phyloP scores from a whole-genome alignment of 2,329 filamentous ascomycete species.

The Stemphylium vesicarium region DNA sequence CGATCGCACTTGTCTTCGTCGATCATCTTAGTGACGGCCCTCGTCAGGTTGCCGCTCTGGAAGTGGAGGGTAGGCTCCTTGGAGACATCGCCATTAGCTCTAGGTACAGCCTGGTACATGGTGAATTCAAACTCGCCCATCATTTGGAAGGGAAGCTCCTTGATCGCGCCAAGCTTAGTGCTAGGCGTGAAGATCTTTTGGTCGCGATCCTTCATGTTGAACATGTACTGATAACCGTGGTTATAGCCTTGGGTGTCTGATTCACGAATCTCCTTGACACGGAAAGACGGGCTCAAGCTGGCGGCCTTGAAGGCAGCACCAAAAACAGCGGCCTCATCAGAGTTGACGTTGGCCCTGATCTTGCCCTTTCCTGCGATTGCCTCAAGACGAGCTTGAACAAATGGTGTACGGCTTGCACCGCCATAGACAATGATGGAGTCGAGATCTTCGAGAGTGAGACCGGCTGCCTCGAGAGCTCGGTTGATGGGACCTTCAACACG shows the following conservation, averaged over 20 bases:
- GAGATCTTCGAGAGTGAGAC: conserved; percentile 75
- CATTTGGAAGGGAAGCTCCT: conserved; percentile 84
- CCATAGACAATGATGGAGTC: conserved; percentile 94
- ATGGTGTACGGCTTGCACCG: conserved; percentile 87
- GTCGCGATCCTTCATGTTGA: conserved; percentile 71
- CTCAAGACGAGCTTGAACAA: conserved; percentile 90
- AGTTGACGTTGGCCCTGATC: conserved; percentile 92
- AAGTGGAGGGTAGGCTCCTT: conserved; percentile 71
- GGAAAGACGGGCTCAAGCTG: conserved; percentile 90
- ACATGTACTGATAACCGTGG: conserved; percentile 76
- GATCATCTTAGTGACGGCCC: conserved; percentile 77
- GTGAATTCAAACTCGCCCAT: conserved; percentile 79
- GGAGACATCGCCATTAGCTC: conserved; percentile 50
- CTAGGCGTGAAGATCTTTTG: conserved; percentile 84
- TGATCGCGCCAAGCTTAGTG: conserved; percentile 77
- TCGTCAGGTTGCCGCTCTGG: conserved; percentile 83
- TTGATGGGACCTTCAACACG: conserved; percentile 74
- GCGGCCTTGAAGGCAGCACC: conserved; percentile 95
- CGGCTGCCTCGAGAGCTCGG: conserved; percentile 75
- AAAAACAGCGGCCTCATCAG: conserved; percentile 94
- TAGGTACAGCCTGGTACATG: conserved; percentile 75
- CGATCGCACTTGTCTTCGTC: conserved; percentile 79
- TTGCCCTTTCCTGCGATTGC: conserved; percentile 76
- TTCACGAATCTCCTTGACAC: conserved; percentile 93
- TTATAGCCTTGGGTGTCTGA: conserved; percentile 78